Percentiles rank a stretch among this genome's conserved stretches.
phyloP scores from a whole-genome alignment of 2,329 filamentous ascomycete genomes.

The Chaetomiaceae sp. region DNA sequence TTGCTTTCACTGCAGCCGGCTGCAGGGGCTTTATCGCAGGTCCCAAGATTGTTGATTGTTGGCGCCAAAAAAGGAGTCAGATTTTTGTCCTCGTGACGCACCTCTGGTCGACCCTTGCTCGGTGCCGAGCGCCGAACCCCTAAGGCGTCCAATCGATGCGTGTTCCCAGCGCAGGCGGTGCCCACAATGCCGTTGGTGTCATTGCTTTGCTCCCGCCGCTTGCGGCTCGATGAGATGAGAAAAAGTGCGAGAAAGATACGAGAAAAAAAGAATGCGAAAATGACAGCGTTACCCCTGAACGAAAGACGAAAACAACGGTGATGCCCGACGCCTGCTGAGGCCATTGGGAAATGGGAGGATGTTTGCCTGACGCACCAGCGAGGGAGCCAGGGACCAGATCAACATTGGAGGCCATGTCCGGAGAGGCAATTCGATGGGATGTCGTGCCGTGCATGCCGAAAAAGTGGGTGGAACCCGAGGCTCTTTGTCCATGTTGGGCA shows the following conservation, averaged over 20 bases:
- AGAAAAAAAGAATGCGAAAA: too few relatives aligned
- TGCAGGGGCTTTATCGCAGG: slow-evolving; percentile 17
- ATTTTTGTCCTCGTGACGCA: slow-evolving; percentile 26
- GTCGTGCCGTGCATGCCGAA: background rate
- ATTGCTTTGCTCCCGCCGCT: background rate
- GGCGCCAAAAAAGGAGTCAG: slow-evolving; percentile 15
- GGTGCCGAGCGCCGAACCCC: slow-evolving; percentile 12
- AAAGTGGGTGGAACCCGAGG: too few relatives aligned
- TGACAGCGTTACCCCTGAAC: background rate
- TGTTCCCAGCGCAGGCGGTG: background rate
- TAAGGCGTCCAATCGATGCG: slow-evolving; percentile 13
- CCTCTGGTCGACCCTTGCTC: slow-evolving; percentile 17
- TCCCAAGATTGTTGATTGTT: background rate
- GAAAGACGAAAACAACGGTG: background rate
- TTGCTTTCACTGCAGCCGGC: slow-evolving; percentile 12
- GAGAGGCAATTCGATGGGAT: background rate
- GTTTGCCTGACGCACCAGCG: slow-evolving; percentile 6
- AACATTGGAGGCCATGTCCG: background rate
- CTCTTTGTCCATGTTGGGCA: slow-evolving; percentile 10
- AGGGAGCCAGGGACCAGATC: background rate
- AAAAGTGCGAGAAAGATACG: too few relatives aligned
- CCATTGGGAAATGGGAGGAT: slow-evolving; percentile 17
- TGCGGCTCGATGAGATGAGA: background rate
- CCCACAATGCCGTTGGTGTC: background rate
- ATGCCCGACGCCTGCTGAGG: too few relatives aligned